A percentile compares a stretch with the other conserved stretches of the same genome.
phyloP scores from a whole-genome alignment of 805 yeast genomes.

The Kodamaea hsintzibuensis region DNA sequence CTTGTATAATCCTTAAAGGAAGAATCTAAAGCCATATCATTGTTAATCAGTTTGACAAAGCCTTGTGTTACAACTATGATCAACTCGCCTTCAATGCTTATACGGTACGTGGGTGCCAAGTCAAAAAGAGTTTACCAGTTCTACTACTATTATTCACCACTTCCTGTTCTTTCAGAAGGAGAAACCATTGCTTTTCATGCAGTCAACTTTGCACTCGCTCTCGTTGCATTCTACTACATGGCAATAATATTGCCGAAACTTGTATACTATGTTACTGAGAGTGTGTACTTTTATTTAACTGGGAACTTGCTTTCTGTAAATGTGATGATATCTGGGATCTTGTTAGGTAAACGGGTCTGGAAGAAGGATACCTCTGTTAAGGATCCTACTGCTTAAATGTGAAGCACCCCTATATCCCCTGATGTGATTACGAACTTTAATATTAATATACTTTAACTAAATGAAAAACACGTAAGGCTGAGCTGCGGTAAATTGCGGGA shows the following conservation, averaged over 20 bases:
- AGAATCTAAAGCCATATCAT: not conserved
- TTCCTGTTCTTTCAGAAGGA: constrained; percentile 28
- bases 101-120: constrained; percentile 22
- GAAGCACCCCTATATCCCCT: constrained; percentile 36
- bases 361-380: constrained; percentile 5
- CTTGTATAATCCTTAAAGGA: not conserved
- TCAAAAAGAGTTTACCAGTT: constrained; percentile 20
- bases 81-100: not conserved
- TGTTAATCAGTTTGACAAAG: not conserved
- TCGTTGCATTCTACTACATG: constrained; percentile 18
- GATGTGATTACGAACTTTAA: not conserved
- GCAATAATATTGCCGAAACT: constrained; percentile 4
- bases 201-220: constrained; percentile 13
- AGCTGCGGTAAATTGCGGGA: not conserved
- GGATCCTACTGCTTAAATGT: constrained; percentile 15
- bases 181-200: constrained; percentile 22
- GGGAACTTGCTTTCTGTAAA: constrained; percentile 16
- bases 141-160: constrained; percentile 29
- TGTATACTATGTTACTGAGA: constrained; percentile 10
- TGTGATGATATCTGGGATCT: constrained; percentile 8
- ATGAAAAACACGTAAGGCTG: not conserved
- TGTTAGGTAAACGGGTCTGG: constrained; percentile 9
- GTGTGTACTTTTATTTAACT: constrained; percentile 19
- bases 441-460: no score
- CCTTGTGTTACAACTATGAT: not conserved